These are phyloP conservation scores for Salisapilia sapeloensis DNA, from an alignment of 352 stramenopile species.

Conservation along the genomic window DNA sequence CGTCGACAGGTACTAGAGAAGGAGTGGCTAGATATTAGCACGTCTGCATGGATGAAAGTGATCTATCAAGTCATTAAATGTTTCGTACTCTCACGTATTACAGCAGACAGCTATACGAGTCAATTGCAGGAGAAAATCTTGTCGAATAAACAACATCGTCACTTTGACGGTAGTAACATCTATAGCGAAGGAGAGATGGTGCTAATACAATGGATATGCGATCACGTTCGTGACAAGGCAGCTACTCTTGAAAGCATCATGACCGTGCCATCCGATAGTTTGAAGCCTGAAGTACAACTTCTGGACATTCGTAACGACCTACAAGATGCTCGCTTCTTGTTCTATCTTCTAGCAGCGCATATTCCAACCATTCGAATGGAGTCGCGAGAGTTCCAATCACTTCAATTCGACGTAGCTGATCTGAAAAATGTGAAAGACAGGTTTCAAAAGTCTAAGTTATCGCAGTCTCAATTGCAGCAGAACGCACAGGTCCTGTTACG, in stretches of 20 bases:
- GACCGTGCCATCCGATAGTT: not conserved
- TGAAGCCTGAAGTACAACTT: slow-evolving; percentile 8
- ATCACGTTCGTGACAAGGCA: slow-evolving; percentile 20
- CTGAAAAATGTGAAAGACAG: slow-evolving; percentile 5
- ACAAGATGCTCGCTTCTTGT: slow-evolving; percentile 60
- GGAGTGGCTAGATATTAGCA: slow-evolving; percentile 33
- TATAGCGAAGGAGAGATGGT: slow-evolving; percentile 86
- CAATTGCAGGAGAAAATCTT: slow-evolving; percentile 4
- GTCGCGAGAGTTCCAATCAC: slow-evolving; percentile 53
- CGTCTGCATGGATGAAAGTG: slow-evolving; percentile 68
- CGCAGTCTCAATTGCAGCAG: slow-evolving; percentile 20
- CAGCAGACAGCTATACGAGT: slow-evolving; percentile 52
- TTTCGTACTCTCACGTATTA: slow-evolving; percentile 85
- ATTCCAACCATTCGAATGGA: slow-evolving; percentile 62
- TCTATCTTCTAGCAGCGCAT: slow-evolving; percentile 74
- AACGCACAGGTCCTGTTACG: slow-evolving; percentile 40
- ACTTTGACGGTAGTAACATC: slow-evolving; percentile 73
- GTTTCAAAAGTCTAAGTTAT: slow-evolving; percentile 2
- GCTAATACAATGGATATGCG: slow-evolving; percentile 82
- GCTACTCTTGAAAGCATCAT: slow-evolving; percentile 3
- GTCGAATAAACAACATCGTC: slow-evolving; percentile 4
- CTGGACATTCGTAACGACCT: slow-evolving; percentile 50
- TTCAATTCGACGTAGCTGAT: slow-evolving; percentile 27
- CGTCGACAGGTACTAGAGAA: slow-evolving; percentile 26
- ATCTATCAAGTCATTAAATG: slow-evolving; percentile 86